phyloP scores from a whole-genome alignment of 176 grass and related monocot species.

The Poa pratensis region DNA sequence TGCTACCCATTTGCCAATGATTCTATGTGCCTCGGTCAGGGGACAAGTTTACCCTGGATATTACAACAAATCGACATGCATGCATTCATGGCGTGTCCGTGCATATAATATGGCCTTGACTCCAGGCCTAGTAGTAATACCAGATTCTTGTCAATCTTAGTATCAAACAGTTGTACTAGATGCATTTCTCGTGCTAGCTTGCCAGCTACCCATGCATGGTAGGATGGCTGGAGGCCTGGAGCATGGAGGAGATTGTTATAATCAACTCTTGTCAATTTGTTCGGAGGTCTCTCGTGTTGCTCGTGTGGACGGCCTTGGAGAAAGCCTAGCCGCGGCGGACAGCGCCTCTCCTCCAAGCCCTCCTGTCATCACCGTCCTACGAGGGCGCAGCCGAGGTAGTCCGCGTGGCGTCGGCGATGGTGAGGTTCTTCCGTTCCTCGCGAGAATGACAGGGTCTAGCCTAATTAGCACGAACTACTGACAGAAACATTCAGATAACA shows the following conservation, averaged over 20 bases:
- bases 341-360: too few relatives aligned
- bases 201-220: not conserved
- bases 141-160: not conserved
- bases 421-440: too few relatives aligned
- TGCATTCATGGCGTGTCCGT: conserved; percentile 8
- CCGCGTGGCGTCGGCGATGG: too few relatives aligned
- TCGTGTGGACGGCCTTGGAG: too few relatives aligned
- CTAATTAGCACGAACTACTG: too few relatives aligned
- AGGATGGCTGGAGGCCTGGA: not conserved
- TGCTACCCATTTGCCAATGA: not conserved
- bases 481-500: too few relatives aligned
- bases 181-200: not conserved
- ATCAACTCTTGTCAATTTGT: not conserved
- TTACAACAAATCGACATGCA: not conserved
- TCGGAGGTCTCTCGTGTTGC: too few relatives aligned
- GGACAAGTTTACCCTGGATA: conserved; percentile 13
- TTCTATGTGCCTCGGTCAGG: not conserved
- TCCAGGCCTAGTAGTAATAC: not conserved
- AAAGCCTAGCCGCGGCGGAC: too few relatives aligned
- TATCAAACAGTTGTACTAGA: not conserved
- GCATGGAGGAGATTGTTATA: not conserved
- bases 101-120: not conserved
- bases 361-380: too few relatives aligned
- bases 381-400: too few relatives aligned
- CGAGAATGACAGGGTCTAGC: too few relatives aligned